These are phyloP conservation scores for Alternaria incomplexa DNA, from an alignment of 2,329 filamentous ascomycete genomes.

Conservation along the genomic window DNA sequence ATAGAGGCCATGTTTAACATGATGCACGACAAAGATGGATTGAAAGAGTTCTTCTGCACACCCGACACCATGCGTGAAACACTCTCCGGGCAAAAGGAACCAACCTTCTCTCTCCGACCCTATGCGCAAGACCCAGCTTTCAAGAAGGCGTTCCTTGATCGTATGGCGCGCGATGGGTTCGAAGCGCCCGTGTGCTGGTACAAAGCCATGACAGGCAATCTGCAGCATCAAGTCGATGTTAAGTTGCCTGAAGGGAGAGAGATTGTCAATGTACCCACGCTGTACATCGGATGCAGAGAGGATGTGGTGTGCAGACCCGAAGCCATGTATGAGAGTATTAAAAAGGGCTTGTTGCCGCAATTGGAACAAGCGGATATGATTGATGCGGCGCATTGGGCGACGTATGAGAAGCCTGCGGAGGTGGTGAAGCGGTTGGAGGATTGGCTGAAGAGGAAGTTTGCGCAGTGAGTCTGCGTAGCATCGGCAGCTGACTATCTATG, in stretches of 20 bases:
- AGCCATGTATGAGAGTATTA: constrained; percentile 32
- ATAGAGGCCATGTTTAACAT: constrained; percentile 48
- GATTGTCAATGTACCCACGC: constrained; percentile 44
- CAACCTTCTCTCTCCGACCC: constrained; percentile 23
- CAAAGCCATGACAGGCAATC: constrained; percentile 27
- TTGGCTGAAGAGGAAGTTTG: constrained; percentile 27
- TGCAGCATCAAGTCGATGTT: constrained; percentile 37
- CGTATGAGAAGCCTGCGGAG: constrained; percentile 46
- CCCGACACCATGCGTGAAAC: constrained; percentile 44
- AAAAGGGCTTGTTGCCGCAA: constrained; percentile 37
- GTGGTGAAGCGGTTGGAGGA: constrained; percentile 20
- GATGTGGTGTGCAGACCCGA: constrained; percentile 47
- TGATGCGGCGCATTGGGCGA: constrained; percentile 46
- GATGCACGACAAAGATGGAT: constrained; percentile 43
- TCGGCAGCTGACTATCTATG: not conserved
- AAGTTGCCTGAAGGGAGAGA: constrained; percentile 25
- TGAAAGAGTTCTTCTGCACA: constrained; percentile 47
- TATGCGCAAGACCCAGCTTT: constrained; percentile 45
- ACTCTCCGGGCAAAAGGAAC: constrained; percentile 16
- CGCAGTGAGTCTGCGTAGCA: not conserved
- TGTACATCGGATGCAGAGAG: constrained; percentile 44
- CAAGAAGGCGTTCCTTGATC: constrained; percentile 44
- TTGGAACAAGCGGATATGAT: constrained; percentile 40
- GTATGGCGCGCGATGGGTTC: constrained; percentile 43
- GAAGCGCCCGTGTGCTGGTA: constrained; percentile 50